A percentile compares a stretch with the other conserved stretches of the same genome.
Conservation (phyloP, 768 basidiomycete genomes). For the Cyathus striatus region DNA sequence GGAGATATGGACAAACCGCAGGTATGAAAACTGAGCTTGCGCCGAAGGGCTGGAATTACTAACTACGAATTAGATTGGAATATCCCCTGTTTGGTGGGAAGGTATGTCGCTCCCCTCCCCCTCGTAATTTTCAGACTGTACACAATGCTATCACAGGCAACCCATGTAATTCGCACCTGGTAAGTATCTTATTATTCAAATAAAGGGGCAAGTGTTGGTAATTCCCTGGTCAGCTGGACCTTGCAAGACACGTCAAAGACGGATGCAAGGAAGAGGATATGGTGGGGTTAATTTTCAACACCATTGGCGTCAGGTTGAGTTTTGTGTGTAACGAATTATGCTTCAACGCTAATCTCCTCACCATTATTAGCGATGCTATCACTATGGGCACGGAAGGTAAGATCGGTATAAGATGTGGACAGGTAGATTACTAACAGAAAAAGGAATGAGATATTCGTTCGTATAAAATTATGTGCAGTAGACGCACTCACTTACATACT, state of each 20-base stretch:
- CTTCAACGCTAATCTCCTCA: neutral
- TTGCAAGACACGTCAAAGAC: slow-evolving; percentile 75
- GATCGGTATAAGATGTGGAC: slow-evolving; percentile 9
- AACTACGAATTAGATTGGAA: slow-evolving; percentile 58
- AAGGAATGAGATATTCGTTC: slow-evolving; percentile 87
- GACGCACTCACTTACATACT: too few species aligned
- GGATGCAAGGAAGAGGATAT: slow-evolving; percentile 79
- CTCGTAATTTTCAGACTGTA: slow-evolving; percentile 3
- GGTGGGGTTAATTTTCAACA: slow-evolving; percentile 80
- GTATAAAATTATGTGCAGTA: too few species aligned
- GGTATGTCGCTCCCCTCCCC: slow-evolving; percentile 33
- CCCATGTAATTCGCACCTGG: slow-evolving; percentile 82
- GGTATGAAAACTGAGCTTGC: slow-evolving; percentile 28
- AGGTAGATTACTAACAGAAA: neutral
- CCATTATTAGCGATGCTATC: slow-evolving; percentile 62
- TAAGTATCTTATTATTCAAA: slow-evolving; percentile 24
- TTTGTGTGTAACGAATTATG: neutral
- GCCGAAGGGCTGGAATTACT: neutral
- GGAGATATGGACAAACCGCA: slow-evolving; percentile 85
- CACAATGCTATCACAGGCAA: slow-evolving; percentile 45
- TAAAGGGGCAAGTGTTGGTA: neutral
- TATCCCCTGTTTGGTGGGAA: slow-evolving; percentile 91
- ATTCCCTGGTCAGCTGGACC: slow-evolving; percentile 54
- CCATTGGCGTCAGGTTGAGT: slow-evolving; percentile 73
- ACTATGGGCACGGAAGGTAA: slow-evolving; percentile 86